These are phyloP conservation scores for Salisapilia sapeloensis DNA, from an alignment of 352 stramenopile species.

Conservation along the genomic window DNA sequence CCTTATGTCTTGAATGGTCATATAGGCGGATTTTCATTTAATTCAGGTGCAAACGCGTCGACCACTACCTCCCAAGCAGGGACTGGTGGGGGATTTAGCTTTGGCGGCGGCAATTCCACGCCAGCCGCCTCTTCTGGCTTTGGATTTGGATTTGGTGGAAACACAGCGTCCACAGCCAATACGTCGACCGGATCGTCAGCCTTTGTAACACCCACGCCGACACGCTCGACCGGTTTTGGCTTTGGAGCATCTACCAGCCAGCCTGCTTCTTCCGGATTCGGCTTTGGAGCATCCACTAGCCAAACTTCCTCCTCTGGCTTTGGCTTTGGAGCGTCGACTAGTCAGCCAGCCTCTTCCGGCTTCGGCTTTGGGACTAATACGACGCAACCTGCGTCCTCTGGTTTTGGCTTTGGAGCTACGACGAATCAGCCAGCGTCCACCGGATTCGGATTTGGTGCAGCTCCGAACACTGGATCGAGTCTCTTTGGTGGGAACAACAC, in stretches of 20 bases:
- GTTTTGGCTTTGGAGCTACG: constrained; percentile 10
- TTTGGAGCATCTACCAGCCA: constrained; percentile 4
- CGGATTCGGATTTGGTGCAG: constrained; percentile 2
- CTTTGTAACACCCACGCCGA: no score
- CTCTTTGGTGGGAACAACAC: constrained; percentile 10
- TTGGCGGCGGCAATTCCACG: constrained; percentile 13
- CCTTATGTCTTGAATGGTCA: no score
- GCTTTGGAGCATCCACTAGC: constrained; percentile 6
- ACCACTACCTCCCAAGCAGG: no score
- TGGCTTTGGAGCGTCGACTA: constrained; percentile 6
- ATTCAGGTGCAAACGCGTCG: no score
- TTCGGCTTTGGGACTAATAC: constrained; percentile 11
- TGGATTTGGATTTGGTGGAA: constrained; percentile 12
- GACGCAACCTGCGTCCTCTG: constrained; percentile 4
- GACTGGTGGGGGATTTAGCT: constrained; percentile 8
- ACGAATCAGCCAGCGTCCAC: constrained; percentile 1
- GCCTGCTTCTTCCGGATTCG: constrained; percentile 4
- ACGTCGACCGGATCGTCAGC: constrained; percentile 1
- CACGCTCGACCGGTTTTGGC: constrained; percentile 4
- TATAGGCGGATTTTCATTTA: no score
- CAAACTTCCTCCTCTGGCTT: constrained; percentile 9
- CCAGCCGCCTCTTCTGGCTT: constrained; percentile 5
- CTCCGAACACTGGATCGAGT: constrained; percentile 4
- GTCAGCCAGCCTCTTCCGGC: constrained; percentile 1
- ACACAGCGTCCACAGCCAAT: constrained; percentile 4